Evolutionary conservation across 306 rosid species (phyloP), one percentile per base, ranked within the genome.

Genomic region (Vigna radiata): DNA sequence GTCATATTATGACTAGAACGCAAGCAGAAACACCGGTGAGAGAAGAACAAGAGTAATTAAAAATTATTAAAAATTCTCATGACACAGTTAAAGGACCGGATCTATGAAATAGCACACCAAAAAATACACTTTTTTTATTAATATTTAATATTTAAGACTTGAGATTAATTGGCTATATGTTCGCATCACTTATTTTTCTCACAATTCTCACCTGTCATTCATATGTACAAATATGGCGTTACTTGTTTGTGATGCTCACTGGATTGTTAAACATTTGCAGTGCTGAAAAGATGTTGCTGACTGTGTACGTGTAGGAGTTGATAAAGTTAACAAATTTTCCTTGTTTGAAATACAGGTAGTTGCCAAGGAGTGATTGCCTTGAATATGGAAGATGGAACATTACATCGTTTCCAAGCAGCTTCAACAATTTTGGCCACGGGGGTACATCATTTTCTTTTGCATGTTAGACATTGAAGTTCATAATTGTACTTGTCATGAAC

Each of bases 311-410:
- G 43, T 19, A 14, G 36, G 15, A 18, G 27, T 71, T 66, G 27
- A 50, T 29, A 33, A 77, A 61, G 63, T 17, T 77, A 18, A 41
- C 37, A 68, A 25, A 19, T 52, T 59, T 72, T 81, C 81, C 15
- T 18, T 76, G 48, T 59, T 87, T 76, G 47, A 74, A 69, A 46
- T 84, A 66, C 79, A 93, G 97, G 96, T 53, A 84, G 49, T 85
- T 93, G 97, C 88, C 97, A 93, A 89, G 97, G 96, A 72, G 94
- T 90, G 55, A 86, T 93, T 72, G 97, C 96, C 21, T 75, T 93
- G 80, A 93, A 93, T 79, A 80, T 82, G 90, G 97, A 93, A 83
- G 97, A 93, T 48, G 97, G 97, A 61, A 90, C 97, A 36, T 84
- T 93, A 66, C 97, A 93, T 82, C 93, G 97, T 48, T 93, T 93